phyloP scores from a whole-genome alignment of 2,329 filamentous ascomycete genomes.

The Diaporthe sp. region DNA sequence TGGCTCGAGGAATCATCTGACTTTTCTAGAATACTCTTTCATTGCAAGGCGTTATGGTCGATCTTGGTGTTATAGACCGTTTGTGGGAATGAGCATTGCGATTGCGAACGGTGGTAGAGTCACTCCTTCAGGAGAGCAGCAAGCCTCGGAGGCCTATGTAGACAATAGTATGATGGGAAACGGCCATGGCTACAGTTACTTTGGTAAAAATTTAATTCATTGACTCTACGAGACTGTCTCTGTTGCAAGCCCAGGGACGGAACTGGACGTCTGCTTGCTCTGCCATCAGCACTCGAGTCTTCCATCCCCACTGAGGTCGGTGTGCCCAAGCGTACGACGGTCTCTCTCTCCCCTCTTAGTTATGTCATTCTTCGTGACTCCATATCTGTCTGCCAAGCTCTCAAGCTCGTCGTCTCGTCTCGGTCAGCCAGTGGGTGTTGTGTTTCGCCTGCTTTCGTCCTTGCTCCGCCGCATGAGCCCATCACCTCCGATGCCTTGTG shows the following conservation, averaged over 20 bases:
- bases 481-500: too few species aligned
- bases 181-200: not conserved
- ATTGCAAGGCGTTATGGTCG: conserved; percentile 39
- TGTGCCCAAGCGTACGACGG: not conserved
- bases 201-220: conserved; percentile 21
- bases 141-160: conserved; percentile 4
- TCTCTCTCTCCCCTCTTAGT: not conserved
- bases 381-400: too few species aligned
- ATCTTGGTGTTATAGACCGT: conserved; percentile 21
- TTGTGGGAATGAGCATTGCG: not conserved
- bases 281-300: not conserved
- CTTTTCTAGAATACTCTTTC: conserved; percentile 22
- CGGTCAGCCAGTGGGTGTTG: too few species aligned
- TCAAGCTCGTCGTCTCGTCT: too few species aligned
- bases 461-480: too few species aligned
- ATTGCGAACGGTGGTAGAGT: not conserved
- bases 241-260: too few species aligned
- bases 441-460: too few species aligned
- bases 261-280: not conserved
- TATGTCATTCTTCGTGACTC: too few species aligned
- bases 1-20: not conserved
- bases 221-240: not conserved
- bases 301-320: not conserved
- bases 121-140: conserved; percentile 15
- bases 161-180: conserved; percentile 20